Evolutionary conservation across 2,329 filamentous ascomycete genomes (phyloP), one percentile per base, ranked within the genome.

Genomic region (Cryphonectria parasitica): DNA sequence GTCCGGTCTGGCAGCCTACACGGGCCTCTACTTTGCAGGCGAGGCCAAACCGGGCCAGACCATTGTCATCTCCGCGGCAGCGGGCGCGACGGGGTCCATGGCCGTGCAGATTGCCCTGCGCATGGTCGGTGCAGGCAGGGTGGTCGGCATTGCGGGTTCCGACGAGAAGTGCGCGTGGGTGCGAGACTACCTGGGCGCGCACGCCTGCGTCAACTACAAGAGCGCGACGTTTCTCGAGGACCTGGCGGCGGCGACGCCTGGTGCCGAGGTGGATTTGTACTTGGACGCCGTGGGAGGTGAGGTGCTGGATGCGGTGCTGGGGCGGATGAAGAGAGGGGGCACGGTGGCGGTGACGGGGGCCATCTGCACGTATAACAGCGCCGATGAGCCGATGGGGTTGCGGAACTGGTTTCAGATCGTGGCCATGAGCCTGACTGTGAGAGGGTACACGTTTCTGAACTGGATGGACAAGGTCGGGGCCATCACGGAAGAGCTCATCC

Each of bases 151-250:
- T 68, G 84, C 86, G 0, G 85, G 86, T 3, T 80, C 82, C 0
- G 83, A 85, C 63, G 82, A 82, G 63, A 88, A 88, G 77, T 88
- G 86, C 77, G 75, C 76, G 28, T 85, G 83, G 81, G 83, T 87
- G 54, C 72, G 71, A 0, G 82, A 85, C 70, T 77, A 77, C 62
- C 79, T 88, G 0, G 86, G 86, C 8, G 85, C 85, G 8, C 85
- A 89, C 75, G 77, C 82, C 8, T 87, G 85, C 74, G 73, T 89
- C 69, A 86, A 89, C 79, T 89, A 89, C 77, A 86, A 87, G 75
- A 78, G 79, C 8, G 70, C 80, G 0, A 78, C 78, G 2, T 88
- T 87, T 74, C 78, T 79, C 56, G 74, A 83, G 67, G 81, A 87
- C 34, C 78, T 88, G 2, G 77, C 78, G 70, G 79, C 80, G 13